A percentile compares a stretch with the other conserved stretches of the same genome.
Conservation (phyloP, 441 rosid species). For the Metrosideros polymorpha region DNA sequence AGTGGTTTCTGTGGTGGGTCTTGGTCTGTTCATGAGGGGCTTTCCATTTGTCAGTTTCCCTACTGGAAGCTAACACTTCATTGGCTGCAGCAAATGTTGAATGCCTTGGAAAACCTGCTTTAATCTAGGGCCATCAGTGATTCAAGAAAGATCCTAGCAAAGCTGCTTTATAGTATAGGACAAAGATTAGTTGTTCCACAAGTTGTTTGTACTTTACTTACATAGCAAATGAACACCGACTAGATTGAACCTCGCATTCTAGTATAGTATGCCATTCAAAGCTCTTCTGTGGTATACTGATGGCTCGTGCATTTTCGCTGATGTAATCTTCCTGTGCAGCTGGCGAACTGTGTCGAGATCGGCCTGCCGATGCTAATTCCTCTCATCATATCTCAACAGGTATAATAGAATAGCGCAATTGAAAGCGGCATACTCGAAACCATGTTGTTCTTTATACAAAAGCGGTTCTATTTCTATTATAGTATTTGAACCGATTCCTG, state of each 20-base stretch:
- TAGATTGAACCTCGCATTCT: neutral
- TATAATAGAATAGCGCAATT: constrained; percentile 4
- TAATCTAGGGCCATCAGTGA: neutral
- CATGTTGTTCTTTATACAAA: neutral
- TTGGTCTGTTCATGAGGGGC: constrained; percentile 75
- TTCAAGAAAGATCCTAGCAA: neutral
- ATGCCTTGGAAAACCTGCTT: neutral
- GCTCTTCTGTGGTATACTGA: neutral
- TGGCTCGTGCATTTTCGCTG: neutral
- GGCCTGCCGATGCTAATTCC: constrained; percentile 94
- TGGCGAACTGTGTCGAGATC: constrained; percentile 79
- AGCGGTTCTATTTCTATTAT: constrained; percentile 6
- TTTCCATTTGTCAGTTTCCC: constrained; percentile 65
- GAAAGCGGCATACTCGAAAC: neutral
- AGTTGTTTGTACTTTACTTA: neutral
- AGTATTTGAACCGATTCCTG: constrained; percentile 53
- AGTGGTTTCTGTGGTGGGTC: constrained; percentile 61
- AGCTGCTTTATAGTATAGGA: neutral
- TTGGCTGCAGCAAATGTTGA: neutral
- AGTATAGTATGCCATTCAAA: neutral
- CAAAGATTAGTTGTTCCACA: neutral
- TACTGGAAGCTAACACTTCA: neutral
- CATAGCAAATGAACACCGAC: neutral
- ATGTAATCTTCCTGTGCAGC: constrained; percentile 31
- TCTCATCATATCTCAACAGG: constrained; percentile 64